Conservation (phyloP, 208 protist species). For the Lotmaria passim region DNA sequence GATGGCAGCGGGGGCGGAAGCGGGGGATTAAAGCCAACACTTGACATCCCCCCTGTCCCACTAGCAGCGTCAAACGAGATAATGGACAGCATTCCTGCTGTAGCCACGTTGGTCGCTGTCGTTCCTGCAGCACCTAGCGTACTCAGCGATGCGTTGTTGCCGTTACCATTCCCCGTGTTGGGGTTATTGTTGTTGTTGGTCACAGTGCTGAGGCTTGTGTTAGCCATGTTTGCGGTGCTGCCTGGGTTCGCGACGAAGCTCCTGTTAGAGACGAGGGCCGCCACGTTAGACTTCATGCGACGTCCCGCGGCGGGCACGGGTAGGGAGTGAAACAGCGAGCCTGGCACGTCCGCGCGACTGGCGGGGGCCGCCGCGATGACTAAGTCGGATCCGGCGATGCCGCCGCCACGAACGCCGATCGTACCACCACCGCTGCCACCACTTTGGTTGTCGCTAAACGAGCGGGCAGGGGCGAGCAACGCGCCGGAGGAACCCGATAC, state of each 20-base stretch:
- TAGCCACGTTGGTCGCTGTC: too few species aligned
- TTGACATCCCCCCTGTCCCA: conserved; percentile 8
- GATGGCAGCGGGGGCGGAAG: not conserved
- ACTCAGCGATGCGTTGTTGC: not conserved
- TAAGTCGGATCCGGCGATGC: not conserved
- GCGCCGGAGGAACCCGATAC: not conserved
- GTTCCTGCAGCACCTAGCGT: too few species aligned
- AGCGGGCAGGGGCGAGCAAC: not conserved
- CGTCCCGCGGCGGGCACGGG: conserved; percentile 12
- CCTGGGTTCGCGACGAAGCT: not conserved
- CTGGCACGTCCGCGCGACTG: not conserved
- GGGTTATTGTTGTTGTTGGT: conserved; percentile 9
- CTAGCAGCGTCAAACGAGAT: conserved; percentile 2
- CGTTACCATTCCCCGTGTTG: not conserved
- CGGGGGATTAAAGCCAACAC: conserved; percentile 5
- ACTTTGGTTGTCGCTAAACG: not conserved
- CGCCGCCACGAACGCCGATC: not conserved
- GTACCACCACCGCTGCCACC: not conserved
- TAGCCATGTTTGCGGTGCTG: not conserved
- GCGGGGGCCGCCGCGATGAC: not conserved
- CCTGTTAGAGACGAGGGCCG: conserved; percentile 4
- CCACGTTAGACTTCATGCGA: conserved; percentile 21
- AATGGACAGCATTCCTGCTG: conserved; percentile 6
- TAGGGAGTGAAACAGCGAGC: not conserved
- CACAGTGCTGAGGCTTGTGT: conserved; percentile 5